phyloP scores from a whole-genome alignment of 108 stramenopile genomes.

The Skeletonema potamos region DNA sequence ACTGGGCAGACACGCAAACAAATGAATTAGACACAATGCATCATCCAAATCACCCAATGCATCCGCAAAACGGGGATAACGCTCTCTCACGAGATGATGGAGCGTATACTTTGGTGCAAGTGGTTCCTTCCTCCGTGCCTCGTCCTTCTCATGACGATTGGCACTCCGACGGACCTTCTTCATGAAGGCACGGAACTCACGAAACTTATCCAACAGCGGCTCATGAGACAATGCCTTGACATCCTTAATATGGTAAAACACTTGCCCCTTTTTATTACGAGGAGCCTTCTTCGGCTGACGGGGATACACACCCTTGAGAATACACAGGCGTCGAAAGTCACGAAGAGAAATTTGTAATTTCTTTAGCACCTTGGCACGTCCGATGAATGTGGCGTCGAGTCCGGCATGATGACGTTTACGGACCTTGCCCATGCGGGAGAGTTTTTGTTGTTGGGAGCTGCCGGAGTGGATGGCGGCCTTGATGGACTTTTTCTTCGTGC shows the following conservation, averaged over 20 bases:
- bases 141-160: slow-evolving; percentile 87
- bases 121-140: slow-evolving; percentile 79
- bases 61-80: slow-evolving; percentile 98
- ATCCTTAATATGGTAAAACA: slow-evolving; percentile 98
- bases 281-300: slow-evolving; percentile 90
- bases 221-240: slow-evolving; percentile 95
- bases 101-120: slow-evolving; percentile 89
- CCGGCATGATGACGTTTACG: slow-evolving; percentile 92
- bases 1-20: slow-evolving; percentile 93
- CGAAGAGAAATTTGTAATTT: slow-evolving; percentile 94
- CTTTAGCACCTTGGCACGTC: slow-evolving; percentile 86
- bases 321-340: slow-evolving; percentile 98
- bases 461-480: slow-evolving; percentile 86
- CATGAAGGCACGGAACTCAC: slow-evolving; percentile 96
- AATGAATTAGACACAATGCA: slow-evolving; percentile 88
- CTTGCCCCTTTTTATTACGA: slow-evolving; percentile 90
- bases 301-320: slow-evolving; percentile 99
- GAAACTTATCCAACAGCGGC: slow-evolving; percentile 95
- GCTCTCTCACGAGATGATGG: slow-evolving; percentile 96
- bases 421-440: slow-evolving; percentile 96
- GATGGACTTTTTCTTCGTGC: slow-evolving; percentile 86
- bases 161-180: slow-evolving; percentile 79
- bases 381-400: slow-evolving; percentile 94
- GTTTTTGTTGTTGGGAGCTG: slow-evolving; percentile 92
- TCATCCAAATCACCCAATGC: slow-evolving; percentile 97